Evolutionary conservation across 164 flowering plant species (phyloP).

Genomic region (Umbilicus rupestris): DNA sequence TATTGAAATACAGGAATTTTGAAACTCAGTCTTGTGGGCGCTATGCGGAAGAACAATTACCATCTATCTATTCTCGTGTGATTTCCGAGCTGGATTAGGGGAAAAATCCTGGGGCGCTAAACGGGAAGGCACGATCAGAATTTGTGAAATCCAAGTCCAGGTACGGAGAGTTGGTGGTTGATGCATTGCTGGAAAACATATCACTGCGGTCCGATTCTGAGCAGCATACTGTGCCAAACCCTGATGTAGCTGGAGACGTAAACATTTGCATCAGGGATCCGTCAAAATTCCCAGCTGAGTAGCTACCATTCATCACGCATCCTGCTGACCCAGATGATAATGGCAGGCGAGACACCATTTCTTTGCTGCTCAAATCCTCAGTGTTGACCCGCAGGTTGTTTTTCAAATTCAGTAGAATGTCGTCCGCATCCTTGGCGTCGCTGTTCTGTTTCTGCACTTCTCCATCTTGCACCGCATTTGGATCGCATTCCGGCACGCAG

Average conservation of each 20-base stretch:
- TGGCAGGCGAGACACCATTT: conserved; percentile 27
- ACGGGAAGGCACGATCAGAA: conserved; percentile 39
- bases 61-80: background rate
- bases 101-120: conserved; percentile 34
- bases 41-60: background rate
- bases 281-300: background rate
- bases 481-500: conserved; percentile 28
- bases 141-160: conserved; percentile 40
- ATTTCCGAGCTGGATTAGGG: conserved; percentile 13
- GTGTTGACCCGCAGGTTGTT: conserved; percentile 29
- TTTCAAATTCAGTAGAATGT: conserved; percentile 15
- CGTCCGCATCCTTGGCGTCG: conserved; percentile 10
- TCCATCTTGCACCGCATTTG: conserved; percentile 24
- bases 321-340: conserved; percentile 25
- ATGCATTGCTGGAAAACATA: conserved; percentile 51
- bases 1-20: too few species aligned
- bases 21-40: too few species aligned
- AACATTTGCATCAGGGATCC: conserved; percentile 20
- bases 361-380: conserved; percentile 23
- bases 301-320: conserved; percentile 4
- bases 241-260: conserved; percentile 56
- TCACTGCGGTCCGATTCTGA: conserved; percentile 45
- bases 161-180: conserved; percentile 52
- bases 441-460: conserved; percentile 18
- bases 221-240: conserved; percentile 18